These are phyloP conservation scores for Moesziomyces parantarcticus DNA, from an alignment of 1,284 basidiomycete genomes.

Conservation along the genomic window DNA sequence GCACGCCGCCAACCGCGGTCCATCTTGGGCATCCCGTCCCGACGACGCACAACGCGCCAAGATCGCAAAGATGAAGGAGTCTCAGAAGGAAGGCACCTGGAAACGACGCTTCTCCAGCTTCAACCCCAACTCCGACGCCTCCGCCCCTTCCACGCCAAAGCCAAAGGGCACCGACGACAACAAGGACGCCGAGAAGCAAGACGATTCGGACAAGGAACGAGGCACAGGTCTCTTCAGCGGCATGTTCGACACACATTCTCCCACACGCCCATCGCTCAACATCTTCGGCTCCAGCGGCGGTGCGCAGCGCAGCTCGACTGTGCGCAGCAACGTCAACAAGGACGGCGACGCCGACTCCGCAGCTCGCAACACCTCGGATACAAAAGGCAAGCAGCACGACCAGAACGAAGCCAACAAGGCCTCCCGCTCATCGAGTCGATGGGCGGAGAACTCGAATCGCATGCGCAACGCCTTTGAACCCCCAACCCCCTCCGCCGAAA, in stretches of 20 bases:
- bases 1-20: slow-evolving; percentile 47
- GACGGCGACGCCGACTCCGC: slow-evolving; percentile 21
- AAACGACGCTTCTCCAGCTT: slow-evolving; percentile 42
- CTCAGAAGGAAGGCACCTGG: slow-evolving; percentile 33
- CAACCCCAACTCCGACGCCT: slow-evolving; percentile 3
- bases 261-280: slow-evolving; percentile 27
- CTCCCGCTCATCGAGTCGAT: slow-evolving; percentile 20
- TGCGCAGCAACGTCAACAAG: slow-evolving; percentile 7
- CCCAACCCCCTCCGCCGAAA: slow-evolving; percentile 28
- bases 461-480: slow-evolving; percentile 48
- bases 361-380: slow-evolving; percentile 1
- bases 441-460: slow-evolving; percentile 46
- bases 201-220: slow-evolving; percentile 1
- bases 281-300: slow-evolving; percentile 24
- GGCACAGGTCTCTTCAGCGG: slow-evolving; percentile 18
- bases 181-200: slow-evolving; percentile 2
- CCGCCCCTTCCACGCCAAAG: slow-evolving; percentile 16
- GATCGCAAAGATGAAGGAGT: slow-evolving; percentile 52
- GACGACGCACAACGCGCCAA: slow-evolving; percentile 56
- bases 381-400: slow-evolving; percentile 17
- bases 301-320: slow-evolving; percentile 8
- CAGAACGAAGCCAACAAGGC: slow-evolving; percentile 5
- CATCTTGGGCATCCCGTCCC: slow-evolving; percentile 56
- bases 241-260: slow-evolving; percentile 20
- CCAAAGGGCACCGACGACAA: slow-evolving; percentile 23